A percentile compares a stretch with the other conserved stretches of the same genome.
Evolutionary conservation across 192 early-diverging fungal genomes (phyloP).

Genomic region (Umbelopsis vinacea): DNA sequence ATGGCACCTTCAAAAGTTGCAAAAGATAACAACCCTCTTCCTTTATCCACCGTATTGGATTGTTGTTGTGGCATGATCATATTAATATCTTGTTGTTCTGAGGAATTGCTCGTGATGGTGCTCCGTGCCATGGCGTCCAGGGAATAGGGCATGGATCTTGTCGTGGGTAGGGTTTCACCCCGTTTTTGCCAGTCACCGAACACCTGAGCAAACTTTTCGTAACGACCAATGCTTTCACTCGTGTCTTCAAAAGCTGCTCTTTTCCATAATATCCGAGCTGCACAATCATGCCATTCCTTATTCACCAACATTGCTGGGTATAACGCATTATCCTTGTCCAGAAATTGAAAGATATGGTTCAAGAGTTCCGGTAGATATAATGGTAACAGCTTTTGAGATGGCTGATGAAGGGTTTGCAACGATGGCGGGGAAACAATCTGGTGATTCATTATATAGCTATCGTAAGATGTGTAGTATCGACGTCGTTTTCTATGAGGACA

Average conservation of each 20-base stretch:
- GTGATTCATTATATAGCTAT: background rate
- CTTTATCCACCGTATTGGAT: background rate
- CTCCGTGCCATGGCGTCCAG: slow-evolving; percentile 4
- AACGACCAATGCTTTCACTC: slow-evolving; percentile 6
- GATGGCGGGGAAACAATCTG: background rate
- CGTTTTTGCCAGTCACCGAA: slow-evolving; percentile 21
- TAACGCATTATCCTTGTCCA: slow-evolving; percentile 30
- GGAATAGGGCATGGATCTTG: slow-evolving; percentile 12
- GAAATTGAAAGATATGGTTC: slow-evolving; percentile 48
- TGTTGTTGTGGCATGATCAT: slow-evolving; percentile 18
- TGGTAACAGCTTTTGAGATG: slow-evolving; percentile 13
- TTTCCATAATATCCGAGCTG: slow-evolving; percentile 37
- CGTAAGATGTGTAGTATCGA: background rate
- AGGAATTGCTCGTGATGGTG: background rate
- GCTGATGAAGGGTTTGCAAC: background rate
- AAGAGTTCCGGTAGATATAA: slow-evolving; percentile 52
- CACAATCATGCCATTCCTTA: slow-evolving; percentile 39
- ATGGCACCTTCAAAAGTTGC: slow-evolving; percentile 13
- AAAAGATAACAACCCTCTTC: slow-evolving; percentile 7
- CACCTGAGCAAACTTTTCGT: slow-evolving; percentile 13
- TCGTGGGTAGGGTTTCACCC: background rate
- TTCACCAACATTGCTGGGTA: slow-evolving; percentile 37
- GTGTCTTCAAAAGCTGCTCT: slow-evolving; percentile 35
- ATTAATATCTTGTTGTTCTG: slow-evolving; percentile 13
- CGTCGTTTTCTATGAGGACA: background rate